A percentile compares a stretch with the other conserved stretches of the same genome.
Conservation (phyloP, 345 rosid genomes). For the Bruguiera parviflora region DNA sequence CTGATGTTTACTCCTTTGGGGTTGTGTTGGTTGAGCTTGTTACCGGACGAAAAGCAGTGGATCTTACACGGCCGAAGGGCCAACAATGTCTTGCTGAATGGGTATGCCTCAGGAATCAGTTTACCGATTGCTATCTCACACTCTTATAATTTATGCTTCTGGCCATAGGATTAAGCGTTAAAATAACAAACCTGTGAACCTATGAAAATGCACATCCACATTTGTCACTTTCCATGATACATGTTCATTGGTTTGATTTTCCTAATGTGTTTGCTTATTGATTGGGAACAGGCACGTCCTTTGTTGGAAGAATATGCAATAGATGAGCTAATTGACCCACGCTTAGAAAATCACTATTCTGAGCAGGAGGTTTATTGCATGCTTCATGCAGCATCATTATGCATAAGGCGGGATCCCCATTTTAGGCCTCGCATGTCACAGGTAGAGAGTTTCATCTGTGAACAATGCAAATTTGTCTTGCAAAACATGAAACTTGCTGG, state of each 20-base stretch:
- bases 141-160: neutral
- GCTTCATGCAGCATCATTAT: constrained; percentile 93
- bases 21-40: constrained; percentile 96
- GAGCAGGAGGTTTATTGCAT: constrained; percentile 89
- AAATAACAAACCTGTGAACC: neutral
- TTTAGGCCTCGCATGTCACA: constrained; percentile 97
- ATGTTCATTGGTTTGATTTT: neutral
- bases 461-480: too few species aligned
- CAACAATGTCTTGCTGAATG: constrained; percentile 98
- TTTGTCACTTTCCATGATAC: neutral
- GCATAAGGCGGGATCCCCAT: constrained; percentile 84
- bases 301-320: constrained; percentile 82
- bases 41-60: constrained; percentile 94
- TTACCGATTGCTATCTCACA: neutral
- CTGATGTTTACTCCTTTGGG: constrained; percentile 97
- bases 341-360: constrained; percentile 45
- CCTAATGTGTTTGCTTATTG: constrained; percentile 1
- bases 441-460: constrained; percentile 38
- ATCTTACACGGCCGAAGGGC: constrained; percentile 84
- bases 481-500: too few species aligned
- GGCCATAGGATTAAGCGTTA: neutral
- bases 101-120: constrained; percentile 43
- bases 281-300: constrained; percentile 76
- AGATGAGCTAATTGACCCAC: constrained; percentile 80
- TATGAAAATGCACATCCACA: too few species aligned